Conservation (phyloP, 2,329 filamentous ascomycete genomes). For the Diplodia scrobiculata region DNA sequence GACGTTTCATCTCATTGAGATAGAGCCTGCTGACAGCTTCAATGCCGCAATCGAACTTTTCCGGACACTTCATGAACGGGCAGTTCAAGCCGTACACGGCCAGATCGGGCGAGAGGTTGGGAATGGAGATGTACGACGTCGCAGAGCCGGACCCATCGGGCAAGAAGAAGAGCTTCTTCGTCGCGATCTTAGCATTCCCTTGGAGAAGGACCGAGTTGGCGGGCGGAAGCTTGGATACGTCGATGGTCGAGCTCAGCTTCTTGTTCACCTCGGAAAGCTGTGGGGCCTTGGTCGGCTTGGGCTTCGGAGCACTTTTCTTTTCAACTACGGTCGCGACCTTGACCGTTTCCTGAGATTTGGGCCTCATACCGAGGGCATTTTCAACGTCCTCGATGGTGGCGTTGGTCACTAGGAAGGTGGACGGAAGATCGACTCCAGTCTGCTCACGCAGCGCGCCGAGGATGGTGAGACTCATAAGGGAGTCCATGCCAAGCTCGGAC, state of each 20-base stretch:
- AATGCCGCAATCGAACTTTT: constrained; percentile 66
- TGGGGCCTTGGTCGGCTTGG: constrained; percentile 33
- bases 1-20: constrained; percentile 69
- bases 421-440: constrained; percentile 54
- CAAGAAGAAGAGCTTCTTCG: constrained; percentile 57
- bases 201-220: constrained; percentile 60
- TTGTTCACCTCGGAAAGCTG: constrained; percentile 54
- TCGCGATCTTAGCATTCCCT: constrained; percentile 59
- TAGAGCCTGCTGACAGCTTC: constrained; percentile 67
- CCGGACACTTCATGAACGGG: constrained; percentile 69
- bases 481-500: constrained; percentile 60
- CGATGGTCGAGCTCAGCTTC: constrained; percentile 46
- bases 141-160: constrained; percentile 61
- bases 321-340: constrained; percentile 40
- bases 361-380: constrained; percentile 61
- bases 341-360: constrained; percentile 43
- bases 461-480: constrained; percentile 56
- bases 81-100: constrained; percentile 63
- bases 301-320: constrained; percentile 37
- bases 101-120: constrained; percentile 56
- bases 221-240: constrained; percentile 51
- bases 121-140: constrained; percentile 67
- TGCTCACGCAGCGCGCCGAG: constrained; percentile 55
- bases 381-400: constrained; percentile 67
- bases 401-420: constrained; percentile 62